phyloP scores from a whole-genome alignment of 768 basidiomycete species.

The Lentinula detonsa region DNA sequence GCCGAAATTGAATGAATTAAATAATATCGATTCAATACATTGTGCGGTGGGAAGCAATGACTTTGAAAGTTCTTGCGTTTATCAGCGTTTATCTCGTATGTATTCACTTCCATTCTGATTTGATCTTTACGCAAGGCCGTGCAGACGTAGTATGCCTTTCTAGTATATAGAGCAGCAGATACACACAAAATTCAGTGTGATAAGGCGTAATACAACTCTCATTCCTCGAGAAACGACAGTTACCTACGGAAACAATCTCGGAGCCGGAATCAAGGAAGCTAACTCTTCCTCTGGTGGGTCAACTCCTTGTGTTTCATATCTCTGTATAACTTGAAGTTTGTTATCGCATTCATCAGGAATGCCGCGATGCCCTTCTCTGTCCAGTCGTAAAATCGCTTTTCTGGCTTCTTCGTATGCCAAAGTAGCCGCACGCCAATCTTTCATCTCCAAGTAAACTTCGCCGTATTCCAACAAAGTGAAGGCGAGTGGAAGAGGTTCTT shows the following conservation, averaged over 20 bases:
- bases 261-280: background rate
- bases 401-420: conserved; percentile 1
- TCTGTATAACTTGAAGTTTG: background rate
- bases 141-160: too few species aligned
- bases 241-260: background rate
- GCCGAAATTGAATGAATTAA: background rate
- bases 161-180: too few species aligned
- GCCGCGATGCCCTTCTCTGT: background rate
- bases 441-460: background rate
- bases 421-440: background rate
- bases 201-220: too few species aligned
- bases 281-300: background rate
- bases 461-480: background rate
- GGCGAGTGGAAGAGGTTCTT: background rate
- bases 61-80: too few species aligned
- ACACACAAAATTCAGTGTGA: too few species aligned
- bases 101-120: too few species aligned
- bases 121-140: too few species aligned
- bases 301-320: background rate
- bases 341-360: background rate
- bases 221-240: too few species aligned
- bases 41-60: background rate
- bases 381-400: background rate
- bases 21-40: too few species aligned
- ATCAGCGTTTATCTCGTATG: too few species aligned